Base-by-base conservation (phyloP, 2,329 filamentous ascomycete genomes). In the Fusarium sp. region DNA sequence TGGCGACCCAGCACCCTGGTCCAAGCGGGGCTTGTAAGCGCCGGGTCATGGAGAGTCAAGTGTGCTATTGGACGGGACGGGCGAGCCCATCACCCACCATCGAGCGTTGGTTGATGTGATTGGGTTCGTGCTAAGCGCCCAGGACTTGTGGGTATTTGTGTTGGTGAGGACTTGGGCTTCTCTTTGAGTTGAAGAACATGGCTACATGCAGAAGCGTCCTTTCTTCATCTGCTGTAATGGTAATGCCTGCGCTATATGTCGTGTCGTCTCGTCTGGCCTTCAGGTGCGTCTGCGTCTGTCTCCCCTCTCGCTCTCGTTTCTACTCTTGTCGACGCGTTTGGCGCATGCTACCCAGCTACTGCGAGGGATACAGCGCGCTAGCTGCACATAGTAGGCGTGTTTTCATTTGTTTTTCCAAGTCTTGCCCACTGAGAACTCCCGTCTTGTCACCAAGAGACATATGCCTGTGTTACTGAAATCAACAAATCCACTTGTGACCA, bases 81-180 rank as follows among this genome's bases (percentile, higher is more conserved):
- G 52, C 54, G 61, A 70, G 70, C 69, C 73, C 69, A 75, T 80
- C 78, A 80, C 78, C 75, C 74, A 77, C 70, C 71, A 68, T 67
- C 53, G 60, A 55, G 63, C 69, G 62, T 47, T 67, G 48, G 65
- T 57, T 49, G 57, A 62, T 59, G 60, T 80, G 78, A 80, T 80
- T 80, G 79, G 79, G 63, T 48, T 70, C 52, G 42, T 70, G 72
- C 69, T 79, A 79, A 79, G 77, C 77, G 77, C 77, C 77, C 74
- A 65, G 73, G 61, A 68, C 47, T 75, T 75, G 69, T 74, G 70
- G 71, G 74, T 57, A 60, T 64, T 64, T 64, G 59, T 57, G 55
- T 66, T 57, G 62, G 68, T 63, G 56, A 72, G 61, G 53, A 61
- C 70, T 67, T 65, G 51, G 48, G 14, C 49, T 42, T 41, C 51